Percentiles rank a stretch among this genome's conserved stretches.
phyloP scores from a whole-genome alignment of 225 moss, liverwort and hornwort genomes.

The Bryum argenteum region DNA sequence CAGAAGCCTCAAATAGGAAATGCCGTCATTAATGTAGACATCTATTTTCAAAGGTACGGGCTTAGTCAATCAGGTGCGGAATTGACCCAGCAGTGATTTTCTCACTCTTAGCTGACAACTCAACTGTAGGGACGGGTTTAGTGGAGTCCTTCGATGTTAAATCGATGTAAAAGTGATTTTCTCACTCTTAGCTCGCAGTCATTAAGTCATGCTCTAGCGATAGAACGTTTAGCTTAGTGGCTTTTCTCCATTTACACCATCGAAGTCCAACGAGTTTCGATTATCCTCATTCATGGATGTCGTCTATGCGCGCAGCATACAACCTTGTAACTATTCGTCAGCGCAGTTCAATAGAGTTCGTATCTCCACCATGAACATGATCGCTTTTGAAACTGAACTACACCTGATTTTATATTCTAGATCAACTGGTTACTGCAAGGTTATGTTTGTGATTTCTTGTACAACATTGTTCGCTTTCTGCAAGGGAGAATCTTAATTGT shows the following conservation, averaged over 20 bases:
- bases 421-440: too few species aligned
- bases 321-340: not conserved
- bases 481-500: too few species aligned
- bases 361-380: not conserved
- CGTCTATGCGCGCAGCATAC: too few species aligned
- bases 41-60: not conserved
- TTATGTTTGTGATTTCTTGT: too few species aligned
- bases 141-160: conserved; percentile 12
- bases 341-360: not conserved
- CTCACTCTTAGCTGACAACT: conserved; percentile 15
- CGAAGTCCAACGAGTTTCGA: conserved; percentile 1
- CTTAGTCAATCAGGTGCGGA: conserved; percentile 9
- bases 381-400: too few species aligned
- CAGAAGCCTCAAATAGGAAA: not conserved
- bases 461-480: too few species aligned
- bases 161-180: conserved; percentile 16
- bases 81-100: conserved; percentile 18
- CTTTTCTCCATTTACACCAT: not conserved
- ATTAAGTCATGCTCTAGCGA: conserved; percentile 18
- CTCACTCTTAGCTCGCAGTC: conserved; percentile 22
- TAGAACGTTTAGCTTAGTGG: not conserved
- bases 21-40: not conserved
- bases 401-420: too few species aligned
- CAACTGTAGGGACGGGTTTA: not conserved
- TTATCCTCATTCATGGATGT: not conserved